Conservation (phyloP, 2,329 filamentous ascomycete species). For the Penicillium decumbens region DNA sequence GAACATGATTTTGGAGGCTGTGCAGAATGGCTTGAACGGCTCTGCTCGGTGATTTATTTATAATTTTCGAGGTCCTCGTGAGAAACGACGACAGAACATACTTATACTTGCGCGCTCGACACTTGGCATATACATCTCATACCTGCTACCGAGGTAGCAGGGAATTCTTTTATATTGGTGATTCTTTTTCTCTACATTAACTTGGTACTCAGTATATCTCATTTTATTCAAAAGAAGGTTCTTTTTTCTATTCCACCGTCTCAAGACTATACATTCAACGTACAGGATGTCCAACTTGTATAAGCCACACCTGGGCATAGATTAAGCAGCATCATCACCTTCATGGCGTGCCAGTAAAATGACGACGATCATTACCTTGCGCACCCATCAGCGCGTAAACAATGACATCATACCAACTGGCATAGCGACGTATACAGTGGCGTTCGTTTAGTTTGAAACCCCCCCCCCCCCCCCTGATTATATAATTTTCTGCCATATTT, state of each 20-base stretch:
- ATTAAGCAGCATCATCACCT: not conserved
- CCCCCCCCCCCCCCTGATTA: too few relatives aligned
- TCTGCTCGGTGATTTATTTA: slow-evolving; percentile 14
- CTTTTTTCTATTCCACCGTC: slow-evolving; percentile 4
- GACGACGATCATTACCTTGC: not conserved
- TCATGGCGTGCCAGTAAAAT: not conserved
- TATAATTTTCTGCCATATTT: too few relatives aligned
- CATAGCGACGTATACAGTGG: not conserved
- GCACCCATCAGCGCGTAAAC: slow-evolving; percentile 9
- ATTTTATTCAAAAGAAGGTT: slow-evolving; percentile 17
- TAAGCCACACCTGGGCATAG: not conserved
- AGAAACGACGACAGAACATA: slow-evolving; percentile 12
- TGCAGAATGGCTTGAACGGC: slow-evolving; percentile 47
- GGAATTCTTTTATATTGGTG: slow-evolving; percentile 14
- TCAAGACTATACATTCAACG: not conserved
- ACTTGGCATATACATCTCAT: slow-evolving; percentile 10
- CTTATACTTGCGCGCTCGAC: slow-evolving; percentile 5
- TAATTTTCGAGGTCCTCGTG: slow-evolving; percentile 3
- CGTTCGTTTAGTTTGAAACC: too few relatives aligned
- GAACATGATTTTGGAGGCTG: slow-evolving; percentile 80
- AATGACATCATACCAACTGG: slow-evolving; percentile 15
- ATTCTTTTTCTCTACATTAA: slow-evolving; percentile 11
- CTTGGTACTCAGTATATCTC: slow-evolving; percentile 15
- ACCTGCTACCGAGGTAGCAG: slow-evolving; percentile 10
- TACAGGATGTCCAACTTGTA: not conserved